A percentile compares a stretch with the other conserved stretches of the same genome.
Evolutionary conservation across 768 basidiomycete genomes (phyloP).

Genomic region (Suillus spraguei): DNA sequence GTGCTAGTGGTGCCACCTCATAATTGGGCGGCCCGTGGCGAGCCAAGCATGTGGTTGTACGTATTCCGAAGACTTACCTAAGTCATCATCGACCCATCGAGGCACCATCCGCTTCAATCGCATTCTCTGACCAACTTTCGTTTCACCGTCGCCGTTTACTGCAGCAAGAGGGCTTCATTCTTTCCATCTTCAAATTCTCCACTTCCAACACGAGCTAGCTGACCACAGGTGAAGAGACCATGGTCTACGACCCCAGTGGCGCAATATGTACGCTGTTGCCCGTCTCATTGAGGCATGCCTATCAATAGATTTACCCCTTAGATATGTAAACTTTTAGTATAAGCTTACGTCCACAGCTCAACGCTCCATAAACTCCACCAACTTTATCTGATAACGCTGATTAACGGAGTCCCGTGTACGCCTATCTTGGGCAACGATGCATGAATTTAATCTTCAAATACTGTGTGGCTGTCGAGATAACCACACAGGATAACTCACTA

Average conservation of each 20-base stretch:
- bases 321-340: too few species aligned
- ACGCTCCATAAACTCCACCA: not conserved
- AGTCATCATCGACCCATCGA: not conserved
- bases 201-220: not conserved
- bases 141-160: not conserved
- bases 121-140: not conserved
- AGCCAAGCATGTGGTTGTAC: not conserved
- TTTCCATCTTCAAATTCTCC: not conserved
- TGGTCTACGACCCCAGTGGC: too few species aligned
- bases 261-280: not conserved
- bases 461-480: not conserved
- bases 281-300: not conserved
- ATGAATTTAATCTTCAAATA: too few species aligned
- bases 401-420: not conserved
- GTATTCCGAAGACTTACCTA: conserved; percentile 1
- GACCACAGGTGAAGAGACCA: too few species aligned
- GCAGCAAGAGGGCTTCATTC: not conserved
- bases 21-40: too few species aligned
- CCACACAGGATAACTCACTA: not conserved
- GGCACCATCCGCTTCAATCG: conserved; percentile 7
- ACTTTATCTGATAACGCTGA: not conserved
- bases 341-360: too few species aligned
- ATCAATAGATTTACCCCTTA: not conserved
- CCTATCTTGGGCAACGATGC: too few species aligned
- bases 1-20: too few species aligned